These are phyloP conservation scores for Annona squamosa DNA, from an alignment of 164 flowering plant species.

Conservation along the genomic window DNA sequence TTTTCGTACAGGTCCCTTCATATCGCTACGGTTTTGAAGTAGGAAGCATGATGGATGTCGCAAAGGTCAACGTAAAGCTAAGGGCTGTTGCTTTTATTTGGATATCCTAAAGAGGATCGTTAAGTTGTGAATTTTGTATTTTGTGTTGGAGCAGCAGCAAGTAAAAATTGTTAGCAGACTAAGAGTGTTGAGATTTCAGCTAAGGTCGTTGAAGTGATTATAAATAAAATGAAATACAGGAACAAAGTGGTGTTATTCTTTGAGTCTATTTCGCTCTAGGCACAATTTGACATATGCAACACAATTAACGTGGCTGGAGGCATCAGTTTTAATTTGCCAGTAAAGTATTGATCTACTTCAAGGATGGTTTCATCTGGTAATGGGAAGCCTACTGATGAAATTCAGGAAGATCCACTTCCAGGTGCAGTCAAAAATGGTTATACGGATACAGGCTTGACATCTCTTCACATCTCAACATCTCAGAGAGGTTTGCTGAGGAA, in stretches of 20 bases:
- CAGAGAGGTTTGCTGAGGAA: conserved; percentile 15
- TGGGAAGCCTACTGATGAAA: conserved; percentile 9
- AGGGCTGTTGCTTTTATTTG: neutral
- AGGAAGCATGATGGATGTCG: neutral
- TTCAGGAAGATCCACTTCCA: conserved; percentile 13
- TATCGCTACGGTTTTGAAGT: neutral
- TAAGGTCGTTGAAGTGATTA: no score
- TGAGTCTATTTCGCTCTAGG: neutral
- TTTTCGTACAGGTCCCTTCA: neutral
- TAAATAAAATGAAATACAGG: neutral
- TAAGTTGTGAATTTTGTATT: neutral
- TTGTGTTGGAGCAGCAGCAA: no score
- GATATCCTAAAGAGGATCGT: neutral
- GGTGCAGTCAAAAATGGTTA: conserved; percentile 4
- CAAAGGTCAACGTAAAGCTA: neutral
- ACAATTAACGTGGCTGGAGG: neutral
- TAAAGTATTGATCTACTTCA: no score
- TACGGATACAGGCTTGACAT: conserved; percentile 5
- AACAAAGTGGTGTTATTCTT: neutral
- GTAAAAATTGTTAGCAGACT: no score
- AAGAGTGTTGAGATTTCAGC: no score
- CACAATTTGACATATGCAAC: neutral
- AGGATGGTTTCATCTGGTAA: conserved; percentile 17
- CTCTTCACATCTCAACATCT: conserved; percentile 20
- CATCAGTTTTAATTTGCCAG: neutral